Evolutionary conservation across 352 stramenopile species (phyloP).

Genomic region (Phytophthora nicotianae): DNA sequence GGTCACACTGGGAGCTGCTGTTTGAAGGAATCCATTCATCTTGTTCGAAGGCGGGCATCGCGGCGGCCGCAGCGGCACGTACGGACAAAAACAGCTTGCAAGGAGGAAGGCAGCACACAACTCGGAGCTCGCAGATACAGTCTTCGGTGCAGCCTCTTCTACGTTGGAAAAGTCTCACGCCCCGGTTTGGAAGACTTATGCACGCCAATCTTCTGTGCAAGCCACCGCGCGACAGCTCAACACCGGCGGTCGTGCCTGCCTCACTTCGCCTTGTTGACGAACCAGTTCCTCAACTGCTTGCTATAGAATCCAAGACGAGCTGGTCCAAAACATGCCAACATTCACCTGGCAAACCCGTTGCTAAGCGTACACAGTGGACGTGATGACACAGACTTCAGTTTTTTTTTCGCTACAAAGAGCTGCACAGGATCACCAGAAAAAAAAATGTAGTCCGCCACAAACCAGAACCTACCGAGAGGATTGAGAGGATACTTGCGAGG

Average conservation of each 20-base stretch:
- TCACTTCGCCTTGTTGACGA: slow-evolving; percentile 33
- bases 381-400: slow-evolving; percentile 11
- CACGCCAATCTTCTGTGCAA: slow-evolving; percentile 35
- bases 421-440: slow-evolving; percentile 27
- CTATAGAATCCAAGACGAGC: background rate
- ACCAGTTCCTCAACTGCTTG: slow-evolving; percentile 1
- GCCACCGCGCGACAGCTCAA: slow-evolving; percentile 36
- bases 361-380: background rate
- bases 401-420: slow-evolving; percentile 14
- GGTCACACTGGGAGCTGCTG: slow-evolving; percentile 11
- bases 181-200: slow-evolving; percentile 12
- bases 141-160: slow-evolving; percentile 33
- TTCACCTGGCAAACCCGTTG: slow-evolving; percentile 2
- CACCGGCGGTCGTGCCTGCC: slow-evolving; percentile 28
- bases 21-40: slow-evolving; percentile 19
- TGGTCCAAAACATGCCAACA: slow-evolving; percentile 20
- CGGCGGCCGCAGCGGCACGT: slow-evolving; percentile 13
- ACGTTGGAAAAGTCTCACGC: slow-evolving; percentile 28
- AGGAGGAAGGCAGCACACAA: slow-evolving; percentile 25
- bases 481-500: slow-evolving; percentile 12
- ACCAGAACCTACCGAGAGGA: slow-evolving; percentile 22
- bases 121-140: slow-evolving; percentile 26
- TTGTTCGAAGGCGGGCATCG: slow-evolving; percentile 17
- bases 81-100: slow-evolving; percentile 39
- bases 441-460: slow-evolving; percentile 18